Evolutionary conservation across 2,329 filamentous ascomycete genomes (phyloP), one percentile per base, ranked within the genome.

Genomic region (Thielaviopsis euricoi): DNA sequence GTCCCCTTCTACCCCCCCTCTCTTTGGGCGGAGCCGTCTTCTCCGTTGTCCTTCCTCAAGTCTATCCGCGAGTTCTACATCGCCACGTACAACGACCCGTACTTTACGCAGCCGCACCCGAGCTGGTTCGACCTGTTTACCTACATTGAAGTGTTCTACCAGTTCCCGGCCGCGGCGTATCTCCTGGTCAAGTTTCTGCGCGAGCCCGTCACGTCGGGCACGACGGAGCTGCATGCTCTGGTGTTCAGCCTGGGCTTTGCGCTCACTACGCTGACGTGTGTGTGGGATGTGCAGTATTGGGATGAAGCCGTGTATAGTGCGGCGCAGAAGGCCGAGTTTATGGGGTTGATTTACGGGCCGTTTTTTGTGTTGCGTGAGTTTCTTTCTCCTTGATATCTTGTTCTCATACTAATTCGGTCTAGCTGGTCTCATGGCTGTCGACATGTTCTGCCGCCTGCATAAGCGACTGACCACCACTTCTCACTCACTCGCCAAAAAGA

Each of bases 381-480:
- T 9, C 37, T 7, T 49, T 19, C 5, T 49, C 17, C 15, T 52
- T 4, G 22, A 19, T 12, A 15, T 21, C n/a, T 49, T 9, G 19
- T 22, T 58, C 17, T 56, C 52, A 23, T n/a, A 43, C 3, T 17
- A 43, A 43, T 15, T 17, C 13, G 7, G 10, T 12, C 3, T 53
- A 81, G 79, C 79, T 15, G 62, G 70, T 0, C 13, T 79, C 1
- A 70, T 81, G 66, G 75, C 73, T 10, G 62, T 72, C 22, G 79
- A 82, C 62, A 81, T 82, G 79, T 78, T 74, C 54, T 54, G 65
- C 40, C 71, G 79, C n/a, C 67, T 82, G 1, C 64, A 78, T 9
- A 67, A 63, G 6, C 73, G 78, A 9, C 66, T 76, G 15, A 66
- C 69, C 40, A 62, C 59, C 6, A 62, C 58, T 0, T 33, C 29